Base-by-base conservation (phyloP, 2,329 filamentous ascomycete species). In the Monosporascus cannonballus region DNA sequence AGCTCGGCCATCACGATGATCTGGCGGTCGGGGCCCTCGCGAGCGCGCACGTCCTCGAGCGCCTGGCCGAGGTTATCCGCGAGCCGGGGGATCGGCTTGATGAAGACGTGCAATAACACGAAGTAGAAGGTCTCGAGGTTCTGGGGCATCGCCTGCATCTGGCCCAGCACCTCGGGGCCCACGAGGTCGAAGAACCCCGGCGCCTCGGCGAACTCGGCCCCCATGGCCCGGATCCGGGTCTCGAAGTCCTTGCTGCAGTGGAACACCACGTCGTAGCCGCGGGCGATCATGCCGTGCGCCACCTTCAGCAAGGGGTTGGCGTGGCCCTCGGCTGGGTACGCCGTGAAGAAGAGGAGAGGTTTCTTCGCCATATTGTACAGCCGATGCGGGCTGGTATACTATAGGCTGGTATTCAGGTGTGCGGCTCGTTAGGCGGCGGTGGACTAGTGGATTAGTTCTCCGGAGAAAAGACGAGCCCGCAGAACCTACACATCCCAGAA, bases 1-100 rank as follows among this genome's bases (percentile, higher is more conserved):
- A 65, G 61, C 57, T 80, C 77, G 36, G 66, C 65, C n/a, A 79
- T 49, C 14, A 76, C 61, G 20, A 80, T 55, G 27, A 79, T 65
- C 30, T 73, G 64, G 8, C 70, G 65, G 4, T 54, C 56, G 3
- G 69, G 67, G 34, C 18, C 39, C 39, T 72, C 63, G 2, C 64
- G 51, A 7, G 63, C 61, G 2, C 65, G 63, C 30, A 71, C 54
- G 4, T 58, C 61, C 59, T 68, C 67, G 15, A 75, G 71, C 2
- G 68, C 64, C 9, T 52, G 54, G 51, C 71, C 69, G 6, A 73
- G 45, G 5, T 66, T 63, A 41, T 61, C 53, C 53, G 70, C 66
- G 7, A 68, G 64, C 4, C 56, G 51, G 0, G 69, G 66, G 4
- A 71, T 72, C 11, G 61, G 50, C 4, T 62, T 61, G 38, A 70